Conservation (phyloP, 768 basidiomycete genomes). For the Phaffia tasmanica region DNA sequence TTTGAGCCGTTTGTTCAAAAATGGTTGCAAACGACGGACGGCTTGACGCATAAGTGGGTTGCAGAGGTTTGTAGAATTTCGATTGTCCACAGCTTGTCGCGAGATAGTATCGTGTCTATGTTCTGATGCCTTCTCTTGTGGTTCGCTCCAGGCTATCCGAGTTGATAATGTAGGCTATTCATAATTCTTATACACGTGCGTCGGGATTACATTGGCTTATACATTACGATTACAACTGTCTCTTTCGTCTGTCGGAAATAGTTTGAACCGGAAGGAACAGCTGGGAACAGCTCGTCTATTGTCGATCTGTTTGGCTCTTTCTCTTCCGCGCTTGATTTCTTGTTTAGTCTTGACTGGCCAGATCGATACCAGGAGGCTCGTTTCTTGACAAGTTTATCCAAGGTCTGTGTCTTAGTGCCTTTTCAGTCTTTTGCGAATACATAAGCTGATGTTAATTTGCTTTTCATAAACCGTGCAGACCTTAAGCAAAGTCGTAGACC, state of each 20-base stretch:
- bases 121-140: not conserved
- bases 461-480: constrained; percentile 46
- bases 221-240: not conserved
- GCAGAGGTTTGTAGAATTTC: constrained; percentile 53
- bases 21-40: constrained; percentile 81
- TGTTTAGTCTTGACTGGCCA: constrained; percentile 83
- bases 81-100: no score
- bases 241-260: constrained; percentile 7
- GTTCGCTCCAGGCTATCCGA: constrained; percentile 53
- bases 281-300: constrained; percentile 88
- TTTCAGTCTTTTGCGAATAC: not conserved
- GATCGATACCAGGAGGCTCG: constrained; percentile 77
- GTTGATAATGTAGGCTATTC: constrained; percentile 56
- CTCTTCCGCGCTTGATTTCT: constrained; percentile 74
- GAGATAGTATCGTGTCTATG: not conserved
- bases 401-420: constrained; percentile 45
- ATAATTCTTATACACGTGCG: not conserved
- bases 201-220: not conserved
- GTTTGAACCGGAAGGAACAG: constrained; percentile 59
- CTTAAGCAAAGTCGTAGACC: constrained; percentile 78
- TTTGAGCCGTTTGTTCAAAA: constrained; percentile 79
- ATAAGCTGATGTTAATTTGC: not conserved
- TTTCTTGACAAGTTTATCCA: constrained; percentile 78
- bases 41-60: constrained; percentile 88
- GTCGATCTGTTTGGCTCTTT: constrained; percentile 92